phyloP scores from a whole-genome alignment of 2,329 filamentous ascomycete species.

The Coniochaeta pulveracea region DNA sequence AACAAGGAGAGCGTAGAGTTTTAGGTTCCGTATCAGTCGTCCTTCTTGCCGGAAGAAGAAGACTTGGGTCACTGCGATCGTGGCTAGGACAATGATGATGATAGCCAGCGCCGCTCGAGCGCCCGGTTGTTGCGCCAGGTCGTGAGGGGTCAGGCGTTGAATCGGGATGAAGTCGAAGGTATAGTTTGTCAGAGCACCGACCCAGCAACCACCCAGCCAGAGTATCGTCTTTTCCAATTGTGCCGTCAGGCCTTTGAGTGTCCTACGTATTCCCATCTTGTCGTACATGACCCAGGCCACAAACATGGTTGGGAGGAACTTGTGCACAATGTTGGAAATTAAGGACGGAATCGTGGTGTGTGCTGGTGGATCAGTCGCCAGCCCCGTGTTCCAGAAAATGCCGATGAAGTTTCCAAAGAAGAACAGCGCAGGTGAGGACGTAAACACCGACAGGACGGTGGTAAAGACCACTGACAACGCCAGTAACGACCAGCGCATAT shows the following conservation, averaged over 20 bases:
- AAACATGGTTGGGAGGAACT: conserved; percentile 79
- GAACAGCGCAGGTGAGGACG: conserved; percentile 65
- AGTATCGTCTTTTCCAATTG: conserved; percentile 85
- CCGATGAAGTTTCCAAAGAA: conserved; percentile 76
- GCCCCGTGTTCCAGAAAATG: conserved; percentile 79
- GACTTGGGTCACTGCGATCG: conserved; percentile 62
- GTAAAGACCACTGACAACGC: conserved; percentile 74
- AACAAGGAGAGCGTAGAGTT: conserved; percentile 62
- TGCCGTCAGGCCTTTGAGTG: conserved; percentile 60
- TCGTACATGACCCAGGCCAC: conserved; percentile 79
- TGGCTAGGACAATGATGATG: conserved; percentile 59
- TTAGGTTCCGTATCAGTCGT: conserved; percentile 65
- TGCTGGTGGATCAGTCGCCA: conserved; percentile 78
- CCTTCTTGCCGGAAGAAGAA: conserved; percentile 82
- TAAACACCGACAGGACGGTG: conserved; percentile 68
- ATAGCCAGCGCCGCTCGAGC: conserved; percentile 72
- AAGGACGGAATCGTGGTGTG: conserved; percentile 56
- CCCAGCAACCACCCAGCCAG: conserved; percentile 84
- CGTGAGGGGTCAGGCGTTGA: conserved; percentile 79
- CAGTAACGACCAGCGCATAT: conserved; percentile 76
- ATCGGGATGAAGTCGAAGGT: conserved; percentile 93
- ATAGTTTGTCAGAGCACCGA: conserved; percentile 87
- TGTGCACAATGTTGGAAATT: conserved; percentile 67
- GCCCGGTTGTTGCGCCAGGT: conserved; percentile 80
- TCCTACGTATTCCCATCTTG: conserved; percentile 65